Conservation (phyloP, 306 rosid genomes). For the Castanopsis chinensis region DNA sequence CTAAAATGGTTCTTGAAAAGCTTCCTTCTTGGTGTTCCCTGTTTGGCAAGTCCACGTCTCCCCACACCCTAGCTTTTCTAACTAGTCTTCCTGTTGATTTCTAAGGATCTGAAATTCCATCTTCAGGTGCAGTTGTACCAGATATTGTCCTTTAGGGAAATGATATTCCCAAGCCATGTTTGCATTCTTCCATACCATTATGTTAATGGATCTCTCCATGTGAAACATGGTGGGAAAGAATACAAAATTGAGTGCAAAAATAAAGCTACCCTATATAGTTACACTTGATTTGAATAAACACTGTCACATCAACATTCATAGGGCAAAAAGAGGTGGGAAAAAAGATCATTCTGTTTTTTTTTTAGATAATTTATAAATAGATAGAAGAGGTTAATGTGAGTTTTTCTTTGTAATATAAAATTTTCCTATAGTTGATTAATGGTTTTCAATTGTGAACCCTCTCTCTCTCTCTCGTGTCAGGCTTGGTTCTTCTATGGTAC, state of each 20-base stretch:
- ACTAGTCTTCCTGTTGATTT: constrained; percentile 59
- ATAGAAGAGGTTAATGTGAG: background rate
- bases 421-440: background rate
- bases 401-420: background rate
- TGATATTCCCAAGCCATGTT: no score
- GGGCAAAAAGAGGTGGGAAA: background rate
- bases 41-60: no score
- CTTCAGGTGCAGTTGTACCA: background rate
- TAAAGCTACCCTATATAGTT: background rate
- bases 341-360: background rate
- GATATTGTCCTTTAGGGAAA: no score
- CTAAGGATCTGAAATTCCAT: constrained; percentile 30
- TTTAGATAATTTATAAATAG: background rate
- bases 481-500: no score
- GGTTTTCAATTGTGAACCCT: background rate
- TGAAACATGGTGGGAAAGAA: no score
- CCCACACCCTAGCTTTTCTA: constrained; percentile 72
- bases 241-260: no score
- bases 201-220: no score
- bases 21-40: no score
- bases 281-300: background rate
- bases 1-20: no score
- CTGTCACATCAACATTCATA: background rate
- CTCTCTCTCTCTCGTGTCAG: background rate
- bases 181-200: no score